Percentiles rank a stretch among this genome's conserved stretches.
Conservation (phyloP, 1,284 basidiomycete genomes). For the Puccinia triticina region DNA sequence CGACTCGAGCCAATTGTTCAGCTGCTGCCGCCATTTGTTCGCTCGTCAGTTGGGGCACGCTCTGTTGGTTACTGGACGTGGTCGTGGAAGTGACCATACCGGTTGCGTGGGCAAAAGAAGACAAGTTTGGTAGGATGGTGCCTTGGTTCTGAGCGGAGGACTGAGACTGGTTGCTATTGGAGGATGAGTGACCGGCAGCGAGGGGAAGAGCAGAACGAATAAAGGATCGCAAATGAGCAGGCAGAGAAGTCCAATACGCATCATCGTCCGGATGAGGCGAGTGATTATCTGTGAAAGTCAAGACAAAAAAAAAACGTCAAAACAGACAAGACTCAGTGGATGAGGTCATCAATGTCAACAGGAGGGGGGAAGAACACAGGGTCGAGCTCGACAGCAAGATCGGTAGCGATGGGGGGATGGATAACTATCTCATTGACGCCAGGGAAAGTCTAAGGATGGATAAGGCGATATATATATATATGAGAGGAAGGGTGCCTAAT, state of each 20-base stretch:
- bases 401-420: neutral
- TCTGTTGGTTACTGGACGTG: slow-evolving; percentile 50
- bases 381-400: neutral
- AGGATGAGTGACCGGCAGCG: slow-evolving; percentile 57
- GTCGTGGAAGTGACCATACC: slow-evolving; percentile 57
- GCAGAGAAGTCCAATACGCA: slow-evolving; percentile 67
- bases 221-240: slow-evolving; percentile 66
- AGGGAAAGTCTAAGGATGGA: neutral
- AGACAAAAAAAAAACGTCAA: neutral
- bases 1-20: slow-evolving; percentile 59
- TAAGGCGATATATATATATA: neutral
- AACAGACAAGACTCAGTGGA: slow-evolving; percentile 12
- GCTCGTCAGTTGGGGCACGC: slow-evolving; percentile 56
- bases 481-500: neutral
- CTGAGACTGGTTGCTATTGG: slow-evolving; percentile 53
- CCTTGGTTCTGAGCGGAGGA: slow-evolving; percentile 52
- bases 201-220: slow-evolving; percentile 67
- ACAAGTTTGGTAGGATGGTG: slow-evolving; percentile 55
- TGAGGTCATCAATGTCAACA: neutral
- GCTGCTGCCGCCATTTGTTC: slow-evolving; percentile 59
- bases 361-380: neutral
- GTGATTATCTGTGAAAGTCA: slow-evolving; percentile 21
- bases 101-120: slow-evolving; percentile 54
- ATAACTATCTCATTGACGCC: neutral
- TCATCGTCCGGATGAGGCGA: slow-evolving; percentile 62